Percentiles rank a stretch among this genome's conserved stretches.
phyloP scores from a whole-genome alignment of 139 green algal species.

The Pleodorina starrii region DNA sequence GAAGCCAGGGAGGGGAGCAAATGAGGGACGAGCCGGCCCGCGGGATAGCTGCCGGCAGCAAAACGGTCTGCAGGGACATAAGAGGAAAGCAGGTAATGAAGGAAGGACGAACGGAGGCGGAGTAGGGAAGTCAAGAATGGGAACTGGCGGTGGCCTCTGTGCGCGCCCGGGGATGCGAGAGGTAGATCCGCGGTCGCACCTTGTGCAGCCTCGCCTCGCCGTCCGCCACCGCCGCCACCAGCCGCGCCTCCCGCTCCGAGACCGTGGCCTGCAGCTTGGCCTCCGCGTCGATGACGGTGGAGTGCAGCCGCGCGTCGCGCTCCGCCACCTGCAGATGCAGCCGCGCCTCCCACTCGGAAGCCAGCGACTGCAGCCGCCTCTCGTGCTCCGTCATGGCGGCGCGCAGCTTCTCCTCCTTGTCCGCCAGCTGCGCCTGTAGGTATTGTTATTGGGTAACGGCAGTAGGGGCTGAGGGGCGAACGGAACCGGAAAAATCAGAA shows the following conservation, averaged over 20 bases:
- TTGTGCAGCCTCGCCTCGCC: constrained; percentile 4
- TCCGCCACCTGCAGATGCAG: constrained; percentile 12
- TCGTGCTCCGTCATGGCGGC: constrained; percentile 6
- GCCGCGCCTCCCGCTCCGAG: constrained; percentile 1
- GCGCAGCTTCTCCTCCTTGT: constrained; percentile 37
- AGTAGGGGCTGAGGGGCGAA: too few species aligned
- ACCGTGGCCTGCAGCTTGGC: background rate
- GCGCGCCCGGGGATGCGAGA: too few species aligned
- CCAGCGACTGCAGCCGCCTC: background rate
- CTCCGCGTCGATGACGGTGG: background rate
- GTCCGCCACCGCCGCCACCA: constrained; percentile 5
- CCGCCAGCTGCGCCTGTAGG: constrained; percentile 15
- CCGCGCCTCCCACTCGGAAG: constrained; percentile 12
- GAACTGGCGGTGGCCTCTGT: too few species aligned
- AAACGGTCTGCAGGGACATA: too few species aligned
- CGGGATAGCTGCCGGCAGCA: too few species aligned
- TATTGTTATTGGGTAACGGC: too few species aligned
- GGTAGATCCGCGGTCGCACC: background rate
- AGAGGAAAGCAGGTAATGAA: too few species aligned
- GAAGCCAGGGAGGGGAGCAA: too few species aligned
- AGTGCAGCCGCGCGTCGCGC: background rate
- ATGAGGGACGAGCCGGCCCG: too few species aligned
- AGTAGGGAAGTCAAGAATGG: too few species aligned
- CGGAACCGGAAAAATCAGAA: too few species aligned
- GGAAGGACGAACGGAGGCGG: too few species aligned